Base-by-base conservation (phyloP, 2,329 filamentous ascomycete species). In the Fusarium robinianum region DNA sequence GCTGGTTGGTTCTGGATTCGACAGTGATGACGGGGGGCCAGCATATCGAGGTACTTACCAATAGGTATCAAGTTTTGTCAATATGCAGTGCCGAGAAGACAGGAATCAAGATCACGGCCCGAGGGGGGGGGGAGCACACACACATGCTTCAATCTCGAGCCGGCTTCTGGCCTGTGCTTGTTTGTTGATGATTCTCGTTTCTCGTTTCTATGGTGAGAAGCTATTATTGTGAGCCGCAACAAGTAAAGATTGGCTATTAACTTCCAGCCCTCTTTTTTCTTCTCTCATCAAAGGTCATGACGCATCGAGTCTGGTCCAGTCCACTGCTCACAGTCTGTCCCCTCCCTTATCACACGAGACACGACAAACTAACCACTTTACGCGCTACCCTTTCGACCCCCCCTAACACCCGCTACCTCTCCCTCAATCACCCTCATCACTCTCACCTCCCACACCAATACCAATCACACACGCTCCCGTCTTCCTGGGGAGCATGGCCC, bases 381-480 rank as follows among this genome's bases (percentile, higher is more conserved):
- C 11, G 25, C 35, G 26, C 10, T 22, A 19, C 14, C 27, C 36
- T 24, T 26, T 26, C 36, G 32, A 27, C 21, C 9, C 25, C 34
- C 35, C 41, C 51, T 44, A 40, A 46, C 51, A 48, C 12, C 24
- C 29, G 37, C 35, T 47, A 37, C 37, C 33, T 46, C 39, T 24
- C 39, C 29, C 8, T 41, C 32, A 32, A 10, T 43, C 49, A 47
- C 50, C 40, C 43, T 33, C 32, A 41, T 46, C 46, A 51, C 46
- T 39, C n/a, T n/a, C 24, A 41, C 25, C 21, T 40, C 37, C 39
- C 37, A 41, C 42, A 35, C 42, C 40, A 25, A 22, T 36, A 35
- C 56, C 61, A 63, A 63, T 64, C 52, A 64, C 15, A 29, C 29
- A 43, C 42, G 29, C 48, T 62, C 47, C 60, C 62, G 59, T 36